Conservation (phyloP, 1,284 basidiomycete species). For the Naganishia liquefaciens region DNA sequence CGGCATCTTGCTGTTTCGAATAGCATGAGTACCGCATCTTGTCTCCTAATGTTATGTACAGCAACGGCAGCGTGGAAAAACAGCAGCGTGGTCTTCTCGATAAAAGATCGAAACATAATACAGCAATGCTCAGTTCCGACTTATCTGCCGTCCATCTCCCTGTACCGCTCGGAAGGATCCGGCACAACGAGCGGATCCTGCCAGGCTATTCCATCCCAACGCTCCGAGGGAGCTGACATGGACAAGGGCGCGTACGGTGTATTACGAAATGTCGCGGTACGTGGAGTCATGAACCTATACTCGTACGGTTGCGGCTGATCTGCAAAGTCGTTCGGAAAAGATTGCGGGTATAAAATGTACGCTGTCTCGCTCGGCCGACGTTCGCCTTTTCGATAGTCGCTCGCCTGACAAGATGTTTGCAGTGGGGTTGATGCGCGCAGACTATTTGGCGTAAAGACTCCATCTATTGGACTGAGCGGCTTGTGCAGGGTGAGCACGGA, state of each 20-base stretch:
- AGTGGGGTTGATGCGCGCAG: background rate
- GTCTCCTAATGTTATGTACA: too few species aligned
- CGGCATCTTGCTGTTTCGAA: too few species aligned
- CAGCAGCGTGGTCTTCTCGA: too few species aligned
- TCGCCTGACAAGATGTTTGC: background rate
- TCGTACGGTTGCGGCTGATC: conserved; percentile 9
- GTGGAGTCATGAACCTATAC: conserved; percentile 12
- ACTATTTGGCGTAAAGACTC: conserved; percentile 1
- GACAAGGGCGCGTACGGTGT: conserved; percentile 6
- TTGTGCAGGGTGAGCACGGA: background rate
- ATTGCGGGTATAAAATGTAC: background rate
- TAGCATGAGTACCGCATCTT: too few species aligned
- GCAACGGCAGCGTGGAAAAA: too few species aligned
- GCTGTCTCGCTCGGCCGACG: conserved; percentile 10
- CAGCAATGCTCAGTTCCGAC: too few species aligned
- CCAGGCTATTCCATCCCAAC: conserved; percentile 1
- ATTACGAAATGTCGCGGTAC: conserved; percentile 16
- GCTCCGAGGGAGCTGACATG: conserved; percentile 5
- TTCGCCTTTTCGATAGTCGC: background rate
- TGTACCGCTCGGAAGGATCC: too few species aligned
- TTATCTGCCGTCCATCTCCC: too few species aligned
- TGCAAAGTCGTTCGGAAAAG: conserved; percentile 9
- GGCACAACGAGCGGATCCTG: background rate
- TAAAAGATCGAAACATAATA: too few species aligned
- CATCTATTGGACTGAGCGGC: conserved; percentile 17